Evolutionary conservation across 2,329 filamentous ascomycete species (phyloP), one percentile per base, ranked within the genome.

Genomic region (Paraphaeosphaeria sporulosa): DNA sequence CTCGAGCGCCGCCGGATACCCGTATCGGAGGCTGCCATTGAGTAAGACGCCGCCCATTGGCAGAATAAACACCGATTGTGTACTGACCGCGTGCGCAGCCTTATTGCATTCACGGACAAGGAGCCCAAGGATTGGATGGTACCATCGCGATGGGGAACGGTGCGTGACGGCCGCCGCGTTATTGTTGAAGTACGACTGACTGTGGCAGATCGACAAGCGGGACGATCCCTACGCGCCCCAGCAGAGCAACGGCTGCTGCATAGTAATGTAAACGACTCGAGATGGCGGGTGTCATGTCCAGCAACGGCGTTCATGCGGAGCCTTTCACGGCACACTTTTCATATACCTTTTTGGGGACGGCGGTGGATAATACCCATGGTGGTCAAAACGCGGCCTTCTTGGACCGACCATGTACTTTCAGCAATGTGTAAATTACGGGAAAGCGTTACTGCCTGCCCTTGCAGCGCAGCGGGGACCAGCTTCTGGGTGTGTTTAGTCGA

Each of bases 211-310:
- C 67, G 93, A 96, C 76, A 94, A 93, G 85, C 90, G 91, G 79
- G 95, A 98, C 78, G 95, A 99, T 78, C 95, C 95, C n/a, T 99
- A 99, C 79, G 93, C 94, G 74, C 94, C 94, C 70, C 94, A 96
- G 84, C 93, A 96, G 83, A 92, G 87, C 70, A 91, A 89, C 76
- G 91, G 93, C 73, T 99, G 95, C 88, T 99, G 95, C 84, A 86
- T 90, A 74, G 89, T 99, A 81, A 98, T 98, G 94, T 98, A 85
- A 71, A 69, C 60, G 63, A 71, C 65, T 64, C 56, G 61, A 55
- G 63, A 70, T 69, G 69, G 71, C 66, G 70, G 68, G 64, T 62
- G 67, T 71, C 62, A 75, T 76, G 72, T 74, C 70, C 63, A 73
- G 71, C 72, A 73, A 71, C 68, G 74, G 74, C 74, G 74, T 77